A percentile compares a stretch with the other conserved stretches of the same genome.
phyloP scores from a whole-genome alignment of 371 early-diverging fungal genomes.

The Batrachochytrium dendrobatidis region DNA sequence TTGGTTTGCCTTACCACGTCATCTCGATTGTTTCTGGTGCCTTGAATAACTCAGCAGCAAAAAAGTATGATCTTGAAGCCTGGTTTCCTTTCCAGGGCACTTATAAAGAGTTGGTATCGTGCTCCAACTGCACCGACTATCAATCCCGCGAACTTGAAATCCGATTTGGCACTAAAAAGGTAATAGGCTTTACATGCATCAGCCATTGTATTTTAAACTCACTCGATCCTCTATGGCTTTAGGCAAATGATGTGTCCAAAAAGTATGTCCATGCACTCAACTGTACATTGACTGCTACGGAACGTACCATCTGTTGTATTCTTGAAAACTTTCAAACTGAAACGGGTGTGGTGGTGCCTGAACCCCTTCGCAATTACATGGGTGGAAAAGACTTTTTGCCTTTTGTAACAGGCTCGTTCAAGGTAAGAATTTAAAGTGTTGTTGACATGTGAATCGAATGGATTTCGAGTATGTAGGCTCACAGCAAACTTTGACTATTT shows the following conservation, averaged over 20 bases:
- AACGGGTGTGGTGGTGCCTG: constrained; percentile 82
- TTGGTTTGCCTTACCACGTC: constrained; percentile 93
- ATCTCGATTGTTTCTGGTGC: constrained; percentile 97
- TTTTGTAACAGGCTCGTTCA: constrained; percentile 41
- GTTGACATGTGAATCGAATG: too few species aligned
- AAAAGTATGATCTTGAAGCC: constrained; percentile 99
- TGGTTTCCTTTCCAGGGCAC: constrained; percentile 98
- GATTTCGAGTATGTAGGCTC: too few species aligned
- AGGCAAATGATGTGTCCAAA: constrained; percentile 90
- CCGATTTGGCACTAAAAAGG: constrained; percentile 94
- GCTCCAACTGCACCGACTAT: constrained; percentile 99
- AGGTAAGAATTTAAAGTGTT: too few species aligned
- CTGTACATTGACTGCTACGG: constrained; percentile 97
- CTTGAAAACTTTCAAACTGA: constrained; percentile 98
- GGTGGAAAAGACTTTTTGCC: constrained; percentile 88
- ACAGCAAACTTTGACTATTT: too few species aligned
- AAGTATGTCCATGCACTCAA: constrained; percentile 98
- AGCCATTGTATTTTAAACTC: neutral
- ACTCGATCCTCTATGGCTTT: neutral
- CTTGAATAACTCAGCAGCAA: constrained; percentile 98
- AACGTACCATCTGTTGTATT: constrained; percentile 96
- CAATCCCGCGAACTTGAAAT: constrained; percentile 84
- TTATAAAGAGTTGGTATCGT: constrained; percentile 98
- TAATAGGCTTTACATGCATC: constrained; percentile 1
- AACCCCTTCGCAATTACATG: constrained; percentile 87